A percentile compares a stretch with the other conserved stretches of the same genome.
Conservation (phyloP, 1,284 basidiomycete species). For the Moesziomyces globuligerus region DNA sequence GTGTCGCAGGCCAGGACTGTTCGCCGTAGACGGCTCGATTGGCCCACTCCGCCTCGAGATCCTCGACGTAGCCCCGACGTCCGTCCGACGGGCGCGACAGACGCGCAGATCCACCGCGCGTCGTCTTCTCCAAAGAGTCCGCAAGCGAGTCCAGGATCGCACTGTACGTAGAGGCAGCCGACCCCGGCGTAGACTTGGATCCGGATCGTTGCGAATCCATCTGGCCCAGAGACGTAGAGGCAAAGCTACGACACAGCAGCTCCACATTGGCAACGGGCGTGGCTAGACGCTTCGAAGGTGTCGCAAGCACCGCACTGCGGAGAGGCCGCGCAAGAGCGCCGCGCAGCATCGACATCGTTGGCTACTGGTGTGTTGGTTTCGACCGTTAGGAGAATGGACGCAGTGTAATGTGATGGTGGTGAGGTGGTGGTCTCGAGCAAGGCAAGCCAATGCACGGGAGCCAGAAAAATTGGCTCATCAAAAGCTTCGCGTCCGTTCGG, state of each 20-base stretch:
- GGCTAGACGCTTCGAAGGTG: constrained; percentile 2
- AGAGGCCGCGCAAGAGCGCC: constrained; percentile 18
- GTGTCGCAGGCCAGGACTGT: constrained; percentile 36
- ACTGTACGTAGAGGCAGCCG: constrained; percentile 30
- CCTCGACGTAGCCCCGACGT: constrained; percentile 29
- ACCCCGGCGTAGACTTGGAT: neutral
- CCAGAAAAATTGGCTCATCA: neutral
- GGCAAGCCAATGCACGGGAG: too few species aligned
- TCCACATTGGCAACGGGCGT: constrained; percentile 15
- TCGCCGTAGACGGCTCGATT: constrained; percentile 35
- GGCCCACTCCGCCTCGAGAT: constrained; percentile 44
- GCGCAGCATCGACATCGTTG: constrained; percentile 18
- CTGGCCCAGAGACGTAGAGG: constrained; percentile 23
- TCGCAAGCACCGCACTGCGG: constrained; percentile 9
- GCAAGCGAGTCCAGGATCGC: constrained; percentile 40
- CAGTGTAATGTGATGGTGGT: neutral
- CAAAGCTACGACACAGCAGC: constrained; percentile 37
- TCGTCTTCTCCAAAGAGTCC: constrained; percentile 28
- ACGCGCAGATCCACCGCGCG: constrained; percentile 7
- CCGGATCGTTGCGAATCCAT: constrained; percentile 11
- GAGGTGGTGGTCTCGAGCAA: constrained; percentile 4
- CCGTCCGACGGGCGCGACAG: constrained; percentile 29
- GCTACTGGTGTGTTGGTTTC: neutral
- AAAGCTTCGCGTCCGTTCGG: neutral
- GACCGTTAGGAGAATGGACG: neutral